Evolutionary conservation across 108 stramenopile genomes (phyloP), one percentile per base, ranked within the genome.

Genomic region (Mediolabrus comicus): DNA sequence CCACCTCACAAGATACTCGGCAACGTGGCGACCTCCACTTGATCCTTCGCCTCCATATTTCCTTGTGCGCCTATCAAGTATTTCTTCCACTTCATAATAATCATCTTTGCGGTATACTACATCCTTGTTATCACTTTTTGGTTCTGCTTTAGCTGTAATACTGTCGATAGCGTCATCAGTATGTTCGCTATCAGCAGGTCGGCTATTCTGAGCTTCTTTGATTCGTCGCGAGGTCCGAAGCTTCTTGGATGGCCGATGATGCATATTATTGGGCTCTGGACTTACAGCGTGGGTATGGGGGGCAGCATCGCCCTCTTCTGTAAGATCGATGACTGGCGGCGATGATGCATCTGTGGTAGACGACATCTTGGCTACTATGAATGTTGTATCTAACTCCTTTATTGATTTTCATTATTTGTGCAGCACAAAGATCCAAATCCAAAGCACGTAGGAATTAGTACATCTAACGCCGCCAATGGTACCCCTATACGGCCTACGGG

Each of bases 1-100:
- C 73, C 73, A 74, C 10, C 65, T 66, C 0, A 74, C 53, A 65
- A 64, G 41, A 39, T 74, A 74, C 65, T 74, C 72, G 29, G 66
- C 72, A 60, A 30, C 43, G 14, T 34, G 17, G 27, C 43, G 41
- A 24, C 27, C 25, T 73, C 46, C 46, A 49, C 19, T 22, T 3
- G 19, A 17, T 22, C 7, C 17, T 22, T 49, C 63, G 19, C 53
- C 38, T 13, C 72, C 63, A 33, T 43, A 57, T 46, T 59, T 72
- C 12, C 34, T 59, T 6, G 58, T 66, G 57, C 58, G 61, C 9
- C 72, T 35, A 1, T 74, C 72, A 16, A 74, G 51, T 30, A 74
- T 74, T 25, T 59, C 33, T 19, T 74, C 65, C 28, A 74, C 72
- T 39, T 74, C 58, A 49, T 34, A 74, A 24, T 74, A 74, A 24